Conservation (phyloP, 2,329 filamentous ascomycete species). For the Nemania diffusa region DNA sequence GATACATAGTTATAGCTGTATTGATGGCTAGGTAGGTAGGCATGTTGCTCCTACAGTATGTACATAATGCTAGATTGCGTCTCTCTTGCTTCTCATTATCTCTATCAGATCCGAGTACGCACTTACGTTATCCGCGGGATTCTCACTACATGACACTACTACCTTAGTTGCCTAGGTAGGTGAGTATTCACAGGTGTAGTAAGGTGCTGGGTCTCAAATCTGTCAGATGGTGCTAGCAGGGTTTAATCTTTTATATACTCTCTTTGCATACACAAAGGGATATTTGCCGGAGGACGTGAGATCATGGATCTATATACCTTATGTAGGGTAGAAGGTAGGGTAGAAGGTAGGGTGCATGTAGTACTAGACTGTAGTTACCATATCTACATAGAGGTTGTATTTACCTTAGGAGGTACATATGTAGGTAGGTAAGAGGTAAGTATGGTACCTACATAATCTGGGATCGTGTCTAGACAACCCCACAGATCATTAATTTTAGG, state of each 20-base stretch:
- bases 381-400: neutral
- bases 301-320: slow-evolving; percentile 25
- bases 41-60: neutral
- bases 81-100: neutral
- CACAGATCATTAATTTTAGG: slow-evolving; percentile 10
- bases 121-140: slow-evolving; percentile 22
- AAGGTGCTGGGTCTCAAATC: slow-evolving; percentile 22
- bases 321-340: slow-evolving; percentile 8
- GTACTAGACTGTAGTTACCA: neutral
- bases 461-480: neutral
- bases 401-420: neutral
- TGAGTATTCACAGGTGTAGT: slow-evolving; percentile 25
- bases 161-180: neutral
- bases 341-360: neutral
- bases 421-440: neutral
- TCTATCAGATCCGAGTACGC: slow-evolving; percentile 15
- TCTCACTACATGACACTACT: slow-evolving; percentile 29
- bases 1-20: neutral
- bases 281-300: slow-evolving; percentile 7
- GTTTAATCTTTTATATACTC: neutral
- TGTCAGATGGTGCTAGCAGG: slow-evolving; percentile 31
- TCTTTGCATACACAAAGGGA: neutral
- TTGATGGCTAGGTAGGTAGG: neutral
- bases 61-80: neutral
- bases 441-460: neutral